Percentiles rank a stretch among this genome's conserved stretches.
phyloP scores from a whole-genome alignment of 495 filamentous ascomycete genomes.

The Jackrogersella multiformis region DNA sequence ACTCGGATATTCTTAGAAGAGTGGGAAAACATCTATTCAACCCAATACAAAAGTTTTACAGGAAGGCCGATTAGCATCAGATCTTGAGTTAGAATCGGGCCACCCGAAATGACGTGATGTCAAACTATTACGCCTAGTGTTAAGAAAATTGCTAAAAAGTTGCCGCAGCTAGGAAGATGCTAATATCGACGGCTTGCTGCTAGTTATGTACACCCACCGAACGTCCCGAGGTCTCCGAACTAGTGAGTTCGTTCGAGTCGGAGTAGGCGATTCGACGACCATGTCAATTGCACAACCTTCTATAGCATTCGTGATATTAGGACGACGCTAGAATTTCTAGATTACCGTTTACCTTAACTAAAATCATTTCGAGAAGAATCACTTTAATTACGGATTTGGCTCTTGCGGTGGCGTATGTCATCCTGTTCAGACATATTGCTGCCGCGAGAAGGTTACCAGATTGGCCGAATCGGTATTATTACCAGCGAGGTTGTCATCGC shows the following conservation, averaged over 20 bases:
- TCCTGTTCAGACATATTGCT: no score
- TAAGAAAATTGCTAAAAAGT: no score
- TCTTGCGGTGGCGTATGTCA: not conserved
- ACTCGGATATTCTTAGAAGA: not conserved
- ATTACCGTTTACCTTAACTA: no score
- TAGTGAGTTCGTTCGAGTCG: not conserved
- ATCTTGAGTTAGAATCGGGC: not conserved
- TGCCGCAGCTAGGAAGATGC: not conserved
- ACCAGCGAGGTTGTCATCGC: not conserved
- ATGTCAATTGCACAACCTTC: not conserved
- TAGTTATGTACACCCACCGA: not conserved
- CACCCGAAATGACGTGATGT: not conserved
- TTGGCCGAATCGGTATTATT: no score
- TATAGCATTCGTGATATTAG: no score
- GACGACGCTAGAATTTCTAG: no score
- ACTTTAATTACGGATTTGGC: not conserved
- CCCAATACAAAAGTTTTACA: no score
- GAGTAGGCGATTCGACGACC: no score
- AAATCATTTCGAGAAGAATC: not conserved
- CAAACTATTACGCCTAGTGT: no score
- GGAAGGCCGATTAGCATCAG: slow-evolving; percentile 3
- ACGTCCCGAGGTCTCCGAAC: slow-evolving; percentile 4
- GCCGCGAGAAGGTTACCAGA: no score
- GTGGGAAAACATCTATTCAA: no score
- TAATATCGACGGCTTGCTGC: not conserved